Evolutionary conservation across 495 filamentous ascomycete genomes (phyloP).

Genomic region (Talaromyces stipitatus): DNA sequence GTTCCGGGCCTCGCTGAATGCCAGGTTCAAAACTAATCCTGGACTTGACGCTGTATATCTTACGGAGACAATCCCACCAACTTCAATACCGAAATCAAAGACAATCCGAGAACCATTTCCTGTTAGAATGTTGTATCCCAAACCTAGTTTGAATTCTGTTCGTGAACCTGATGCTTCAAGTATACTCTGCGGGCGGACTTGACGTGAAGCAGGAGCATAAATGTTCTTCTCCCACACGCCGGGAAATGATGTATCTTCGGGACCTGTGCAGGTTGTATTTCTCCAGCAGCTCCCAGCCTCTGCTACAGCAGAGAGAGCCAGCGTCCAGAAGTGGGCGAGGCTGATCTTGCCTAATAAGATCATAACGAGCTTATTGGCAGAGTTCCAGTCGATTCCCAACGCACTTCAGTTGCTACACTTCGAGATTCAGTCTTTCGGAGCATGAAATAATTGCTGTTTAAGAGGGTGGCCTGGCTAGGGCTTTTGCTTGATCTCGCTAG

Average conservation of each 20-base stretch:
- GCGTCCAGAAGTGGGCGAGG: constrained; percentile 2
- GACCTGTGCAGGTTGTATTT: constrained; percentile 47
- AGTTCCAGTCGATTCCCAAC: too few species aligned
- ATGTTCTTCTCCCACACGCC: constrained; percentile 56
- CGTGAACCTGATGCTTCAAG: constrained; percentile 27
- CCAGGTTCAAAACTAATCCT: constrained; percentile 44
- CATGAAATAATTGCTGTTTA: background rate
- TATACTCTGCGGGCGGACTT: constrained; percentile 39
- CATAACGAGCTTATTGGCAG: background rate
- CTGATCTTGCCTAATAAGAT: background rate
- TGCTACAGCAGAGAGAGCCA: constrained; percentile 11
- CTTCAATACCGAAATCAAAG: constrained; percentile 52
- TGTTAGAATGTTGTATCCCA: constrained; percentile 18
- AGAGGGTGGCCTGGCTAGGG: background rate
- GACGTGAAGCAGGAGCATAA: constrained; percentile 48
- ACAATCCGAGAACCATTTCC: constrained; percentile 42
- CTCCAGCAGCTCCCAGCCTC: constrained; percentile 46
- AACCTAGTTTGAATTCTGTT: background rate
- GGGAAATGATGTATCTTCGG: constrained; percentile 42
- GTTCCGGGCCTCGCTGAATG: constrained; percentile 56
- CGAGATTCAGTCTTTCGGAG: background rate
- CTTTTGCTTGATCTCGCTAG: background rate
- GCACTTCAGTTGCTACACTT: background rate
- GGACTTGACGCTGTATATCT: constrained; percentile 35
- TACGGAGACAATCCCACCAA: constrained; percentile 48